Percentiles rank a stretch among this genome's conserved stretches.
Conservation (phyloP, 1,284 basidiomycete genomes). For the Ceratobasidium theobromae region DNA sequence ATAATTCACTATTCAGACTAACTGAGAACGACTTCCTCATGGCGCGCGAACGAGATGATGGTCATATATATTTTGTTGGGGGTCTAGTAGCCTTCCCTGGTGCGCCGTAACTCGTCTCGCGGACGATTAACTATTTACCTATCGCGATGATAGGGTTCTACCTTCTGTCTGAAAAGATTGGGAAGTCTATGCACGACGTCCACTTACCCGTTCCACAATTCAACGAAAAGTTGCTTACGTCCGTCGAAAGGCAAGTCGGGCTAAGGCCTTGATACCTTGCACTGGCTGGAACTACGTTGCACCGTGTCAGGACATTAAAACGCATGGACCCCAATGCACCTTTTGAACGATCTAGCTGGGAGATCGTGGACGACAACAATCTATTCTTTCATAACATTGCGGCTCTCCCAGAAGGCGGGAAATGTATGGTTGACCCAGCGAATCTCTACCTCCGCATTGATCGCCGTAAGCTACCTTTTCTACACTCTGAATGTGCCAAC, state of each 20-base stretch:
- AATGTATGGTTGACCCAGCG: conserved; percentile 38
- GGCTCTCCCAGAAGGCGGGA: conserved; percentile 39
- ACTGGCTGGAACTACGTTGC: neutral
- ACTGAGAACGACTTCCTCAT: conserved; percentile 50
- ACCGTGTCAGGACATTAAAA: conserved; percentile 42
- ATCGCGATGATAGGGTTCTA: conserved; percentile 42
- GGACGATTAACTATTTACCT: neutral
- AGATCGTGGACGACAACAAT: conserved; percentile 48
- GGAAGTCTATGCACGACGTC: conserved; percentile 43
- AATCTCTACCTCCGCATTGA: conserved; percentile 45
- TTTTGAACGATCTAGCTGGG: conserved; percentile 49
- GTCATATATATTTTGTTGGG: conserved; percentile 46
- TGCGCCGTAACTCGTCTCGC: conserved; percentile 32
- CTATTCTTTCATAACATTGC: conserved; percentile 46
- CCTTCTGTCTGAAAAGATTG: conserved; percentile 46
- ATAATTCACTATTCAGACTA: conserved; percentile 38
- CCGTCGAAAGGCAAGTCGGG: conserved; percentile 43
- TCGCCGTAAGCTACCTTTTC: conserved; percentile 37
- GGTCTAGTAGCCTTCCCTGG: conserved; percentile 48
- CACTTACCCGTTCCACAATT: conserved; percentile 48
- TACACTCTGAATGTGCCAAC: neutral
- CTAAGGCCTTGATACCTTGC: neutral
- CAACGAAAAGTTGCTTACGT: conserved; percentile 47
- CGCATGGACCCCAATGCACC: conserved; percentile 46
- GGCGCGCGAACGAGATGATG: conserved; percentile 46